Conservation (phyloP, 1,284 basidiomycete genomes). For the Fomitopsis schrenkii region DNA sequence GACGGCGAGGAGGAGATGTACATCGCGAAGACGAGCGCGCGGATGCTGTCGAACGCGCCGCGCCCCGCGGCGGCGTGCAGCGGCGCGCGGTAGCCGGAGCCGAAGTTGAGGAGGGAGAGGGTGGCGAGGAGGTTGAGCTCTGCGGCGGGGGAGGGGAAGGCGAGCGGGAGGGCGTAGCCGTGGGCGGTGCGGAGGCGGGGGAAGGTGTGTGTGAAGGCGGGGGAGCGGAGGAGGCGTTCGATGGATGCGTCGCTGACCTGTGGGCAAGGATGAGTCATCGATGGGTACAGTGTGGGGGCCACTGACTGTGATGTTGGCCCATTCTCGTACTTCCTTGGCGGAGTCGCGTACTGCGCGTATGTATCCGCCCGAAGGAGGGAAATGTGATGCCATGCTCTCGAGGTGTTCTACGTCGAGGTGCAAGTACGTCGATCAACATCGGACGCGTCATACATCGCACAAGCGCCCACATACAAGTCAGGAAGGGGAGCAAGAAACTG, state of each 20-base stretch:
- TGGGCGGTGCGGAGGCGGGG: conserved; percentile 56
- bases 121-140: conserved; percentile 74
- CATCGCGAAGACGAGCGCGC: conserved; percentile 65
- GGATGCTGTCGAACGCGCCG: conserved; percentile 79
- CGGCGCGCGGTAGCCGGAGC: conserved; percentile 70
- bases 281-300: background rate
- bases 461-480: background rate
- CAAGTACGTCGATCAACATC: background rate
- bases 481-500: background rate
- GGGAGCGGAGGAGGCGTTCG: conserved; percentile 57
- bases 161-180: conserved; percentile 71
- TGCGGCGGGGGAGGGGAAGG: conserved; percentile 63
- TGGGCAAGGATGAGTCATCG: background rate
- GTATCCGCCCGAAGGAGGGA: conserved; percentile 44
- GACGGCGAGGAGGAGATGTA: conserved; percentile 58
- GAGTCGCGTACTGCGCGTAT: conserved; percentile 49
- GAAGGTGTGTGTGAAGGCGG: conserved; percentile 61
- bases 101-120: conserved; percentile 77
- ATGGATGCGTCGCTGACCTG: conserved; percentile 57
- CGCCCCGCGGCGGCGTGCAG: conserved; percentile 66
- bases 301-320: conserved; percentile 33
- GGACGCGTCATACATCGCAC: background rate
- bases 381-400: background rate
- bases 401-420: background rate
- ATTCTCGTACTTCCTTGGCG: conserved; percentile 39